A percentile compares a stretch with the other conserved stretches of the same genome.
These are phyloP conservation scores for Elongisporangium undulatum DNA, from an alignment of 352 stramenopile species.

Conservation along the genomic window DNA sequence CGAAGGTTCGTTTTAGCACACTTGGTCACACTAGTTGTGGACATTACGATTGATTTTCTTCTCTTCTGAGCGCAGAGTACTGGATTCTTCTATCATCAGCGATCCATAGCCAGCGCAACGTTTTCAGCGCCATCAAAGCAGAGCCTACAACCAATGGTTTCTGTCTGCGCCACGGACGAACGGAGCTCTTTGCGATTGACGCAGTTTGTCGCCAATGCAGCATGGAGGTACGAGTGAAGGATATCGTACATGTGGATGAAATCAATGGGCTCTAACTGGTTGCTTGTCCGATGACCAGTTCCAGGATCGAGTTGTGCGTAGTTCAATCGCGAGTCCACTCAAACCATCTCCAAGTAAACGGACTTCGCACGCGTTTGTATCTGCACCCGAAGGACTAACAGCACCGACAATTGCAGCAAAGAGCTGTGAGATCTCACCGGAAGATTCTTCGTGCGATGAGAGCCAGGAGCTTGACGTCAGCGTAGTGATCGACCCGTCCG, in stretches of 20 bases:
- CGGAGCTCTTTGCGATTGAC: conserved; percentile 35
- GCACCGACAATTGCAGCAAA: too few relatives aligned
- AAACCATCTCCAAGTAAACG: background rate
- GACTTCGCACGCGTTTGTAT: background rate
- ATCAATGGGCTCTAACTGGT: too few relatives aligned
- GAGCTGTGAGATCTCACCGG: background rate
- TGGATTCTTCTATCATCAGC: conserved; percentile 7
- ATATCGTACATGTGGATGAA: background rate
- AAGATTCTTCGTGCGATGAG: background rate
- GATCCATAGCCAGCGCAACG: conserved; percentile 19
- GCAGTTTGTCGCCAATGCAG: conserved; percentile 43
- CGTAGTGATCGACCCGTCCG: background rate
- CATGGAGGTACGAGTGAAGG: conserved; percentile 25
- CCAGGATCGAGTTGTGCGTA: background rate
- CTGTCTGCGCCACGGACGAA: conserved; percentile 51
- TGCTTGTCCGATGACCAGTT: background rate
- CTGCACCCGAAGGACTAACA: background rate
- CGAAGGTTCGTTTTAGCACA: conserved; percentile 22
- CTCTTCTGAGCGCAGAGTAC: background rate
- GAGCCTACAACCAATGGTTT: conserved; percentile 40
- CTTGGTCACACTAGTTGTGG: background rate
- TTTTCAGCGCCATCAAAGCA: conserved; percentile 22
- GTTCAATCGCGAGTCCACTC: background rate
- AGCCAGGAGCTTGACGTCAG: background rate
- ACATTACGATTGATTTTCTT: background rate